Evolutionary conservation across 176 grass and related monocot genomes (phyloP), one percentile per base, ranked within the genome.

Genomic region (Panicum miliaceum): DNA sequence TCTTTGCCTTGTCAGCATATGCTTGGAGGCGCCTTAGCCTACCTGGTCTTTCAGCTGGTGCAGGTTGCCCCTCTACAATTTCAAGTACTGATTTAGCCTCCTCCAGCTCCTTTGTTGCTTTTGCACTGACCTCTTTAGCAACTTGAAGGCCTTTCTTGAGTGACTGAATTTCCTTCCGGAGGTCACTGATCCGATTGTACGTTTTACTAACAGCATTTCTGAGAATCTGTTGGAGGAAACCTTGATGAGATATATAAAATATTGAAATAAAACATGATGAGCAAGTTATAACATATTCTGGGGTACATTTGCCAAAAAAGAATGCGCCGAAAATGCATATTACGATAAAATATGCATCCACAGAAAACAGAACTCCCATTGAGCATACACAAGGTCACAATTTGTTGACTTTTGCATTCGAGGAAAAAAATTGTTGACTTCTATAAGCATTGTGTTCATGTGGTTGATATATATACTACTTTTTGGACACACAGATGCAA

Each of bases 141-240:
- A 73, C 75, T 64, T 83, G 69, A 90, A 90, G 77, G 90, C 84
- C 58, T 65, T 94, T 94, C 71, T 88, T 87, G 51, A 96, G 91
- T 51, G 88, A 83, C 29, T 66, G 78, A 60, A 99, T 99, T 85
- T 99, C 96, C 86, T 99, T 99, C 12, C 91, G 90, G 66, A 99
- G 77, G 73, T 99, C 96, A 80, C 68, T 83, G 36, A 94, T 90
- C 60, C 96, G 89, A 88, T 99, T 99, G 87, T 90, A 99, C 67
- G 93, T 99, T 85, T 99, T 99, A 86, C 92, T 94, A 76, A 99
- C 86, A 42, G 96, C 79, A 92, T 96, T 99, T 84, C 91, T 95
- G 82, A 99, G 93, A 90, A 99, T 87, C 96, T 99, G 82, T 68
- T 37, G 41, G 54, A 83, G 68, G 38, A 70, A 84, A 41, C 76